Evolutionary conservation across 2,329 filamentous ascomycete species (phyloP).

Genomic region (Talaromyces sp.): DNA sequence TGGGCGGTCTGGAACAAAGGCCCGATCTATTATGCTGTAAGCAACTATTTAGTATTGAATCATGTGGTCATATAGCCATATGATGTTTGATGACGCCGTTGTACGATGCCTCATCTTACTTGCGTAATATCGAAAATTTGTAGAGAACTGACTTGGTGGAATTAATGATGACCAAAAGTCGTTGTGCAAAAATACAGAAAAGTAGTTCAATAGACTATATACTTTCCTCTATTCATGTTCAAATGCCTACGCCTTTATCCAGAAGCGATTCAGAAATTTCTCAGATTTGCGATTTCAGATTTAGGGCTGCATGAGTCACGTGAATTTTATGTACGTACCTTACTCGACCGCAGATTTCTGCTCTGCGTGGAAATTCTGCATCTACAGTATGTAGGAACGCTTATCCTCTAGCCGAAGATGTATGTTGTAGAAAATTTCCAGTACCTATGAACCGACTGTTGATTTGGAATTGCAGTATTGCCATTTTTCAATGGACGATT

Average conservation of each 20-base stretch:
- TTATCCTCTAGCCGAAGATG: not conserved
- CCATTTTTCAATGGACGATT: too few species aligned
- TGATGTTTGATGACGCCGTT: not conserved
- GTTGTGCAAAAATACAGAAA: not conserved
- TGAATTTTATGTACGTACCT: not conserved
- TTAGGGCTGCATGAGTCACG: not conserved
- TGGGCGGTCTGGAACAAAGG: too few species aligned
- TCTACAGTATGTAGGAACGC: not conserved
- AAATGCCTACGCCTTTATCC: not conserved
- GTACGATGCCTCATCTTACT: not conserved
- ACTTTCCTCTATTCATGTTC: not conserved
- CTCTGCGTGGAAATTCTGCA: not conserved
- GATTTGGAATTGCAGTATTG: too few species aligned
- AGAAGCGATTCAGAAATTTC: not conserved
- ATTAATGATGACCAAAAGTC: not conserved
- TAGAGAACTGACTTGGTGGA: not conserved
- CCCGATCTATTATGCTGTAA: not conserved
- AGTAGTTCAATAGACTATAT: not conserved
- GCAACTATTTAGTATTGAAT: not conserved
- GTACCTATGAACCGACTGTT: not conserved
- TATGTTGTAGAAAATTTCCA: not conserved
- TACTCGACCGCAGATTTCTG: not conserved
- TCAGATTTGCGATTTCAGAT: not conserved
- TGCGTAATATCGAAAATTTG: not conserved
- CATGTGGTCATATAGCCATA: not conserved